Evolutionary conservation across 1,284 basidiomycete genomes (phyloP).

Genomic region (Cryptococcus neoformans): DNA sequence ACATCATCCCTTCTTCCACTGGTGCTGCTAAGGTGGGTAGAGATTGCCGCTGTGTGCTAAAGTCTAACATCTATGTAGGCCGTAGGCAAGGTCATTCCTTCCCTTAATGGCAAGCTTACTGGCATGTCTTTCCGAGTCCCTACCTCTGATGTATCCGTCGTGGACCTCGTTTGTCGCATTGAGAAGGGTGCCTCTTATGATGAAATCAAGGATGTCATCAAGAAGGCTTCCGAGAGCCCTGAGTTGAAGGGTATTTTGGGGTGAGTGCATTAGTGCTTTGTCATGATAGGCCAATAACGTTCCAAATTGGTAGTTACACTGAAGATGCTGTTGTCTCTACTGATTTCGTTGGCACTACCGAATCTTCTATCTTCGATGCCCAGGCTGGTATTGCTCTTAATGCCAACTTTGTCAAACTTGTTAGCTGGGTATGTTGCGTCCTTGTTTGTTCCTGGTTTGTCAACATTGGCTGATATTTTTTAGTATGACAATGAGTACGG

Average conservation of each 20-base stretch:
- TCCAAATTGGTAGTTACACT: constrained; percentile 61
- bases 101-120: constrained; percentile 95
- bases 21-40: constrained; percentile 81
- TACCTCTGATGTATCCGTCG: constrained; percentile 95
- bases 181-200: constrained; percentile 86
- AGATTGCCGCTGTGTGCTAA: not conserved
- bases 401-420: constrained; percentile 91
- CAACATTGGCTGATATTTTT: not conserved
- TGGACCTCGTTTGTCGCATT: constrained; percentile 92
- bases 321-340: constrained; percentile 93
- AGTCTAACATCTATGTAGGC: constrained; percentile 56
- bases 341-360: constrained; percentile 79
- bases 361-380: constrained; percentile 89
- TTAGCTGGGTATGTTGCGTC: constrained; percentile 63
- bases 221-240: constrained; percentile 71
- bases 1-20: constrained; percentile 99
- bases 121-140: constrained; percentile 97
- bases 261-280: constrained; percentile 9
- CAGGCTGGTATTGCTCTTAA: constrained; percentile 90
- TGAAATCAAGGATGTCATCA: constrained; percentile 84
- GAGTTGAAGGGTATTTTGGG: constrained; percentile 76
- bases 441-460: not conserved
- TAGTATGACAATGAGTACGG: constrained; percentile 77
- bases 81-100: constrained; percentile 98
- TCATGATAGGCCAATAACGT: not conserved